These are phyloP conservation scores for Boletellus deceptivus DNA, from an alignment of 1,284 basidiomycete genomes.

Conservation along the genomic window DNA sequence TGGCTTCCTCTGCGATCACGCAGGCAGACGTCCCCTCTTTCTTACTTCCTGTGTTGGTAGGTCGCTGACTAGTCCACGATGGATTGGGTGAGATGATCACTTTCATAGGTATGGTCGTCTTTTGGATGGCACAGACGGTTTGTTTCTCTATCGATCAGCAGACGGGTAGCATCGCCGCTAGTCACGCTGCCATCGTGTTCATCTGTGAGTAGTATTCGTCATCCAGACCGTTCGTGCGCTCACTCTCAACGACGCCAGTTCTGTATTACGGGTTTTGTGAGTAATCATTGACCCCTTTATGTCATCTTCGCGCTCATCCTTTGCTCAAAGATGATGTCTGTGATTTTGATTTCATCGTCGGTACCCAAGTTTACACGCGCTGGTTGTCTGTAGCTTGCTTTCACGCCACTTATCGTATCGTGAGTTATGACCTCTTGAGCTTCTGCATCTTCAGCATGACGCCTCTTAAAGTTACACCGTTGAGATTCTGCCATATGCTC, in stretches of 20 bases:
- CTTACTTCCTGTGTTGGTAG: conserved; percentile 9
- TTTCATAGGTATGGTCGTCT: conserved; percentile 51
- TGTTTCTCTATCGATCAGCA: conserved; percentile 60
- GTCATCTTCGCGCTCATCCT: background rate
- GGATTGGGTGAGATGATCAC: background rate
- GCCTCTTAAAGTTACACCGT: conserved; percentile 45
- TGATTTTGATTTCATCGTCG: background rate
- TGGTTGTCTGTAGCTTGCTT: conserved; percentile 37
- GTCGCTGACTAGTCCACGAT: background rate
- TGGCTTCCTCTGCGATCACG: conserved; percentile 47
- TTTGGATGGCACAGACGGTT: conserved; percentile 69
- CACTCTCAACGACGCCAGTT: conserved; percentile 32
- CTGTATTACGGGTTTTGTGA: conserved; percentile 51
- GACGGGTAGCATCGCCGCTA: conserved; percentile 40
- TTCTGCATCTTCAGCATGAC: conserved; percentile 9
- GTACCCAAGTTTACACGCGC: background rate
- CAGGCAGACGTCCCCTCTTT: conserved; percentile 55
- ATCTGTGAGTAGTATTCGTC: conserved; percentile 40
- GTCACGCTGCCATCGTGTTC: conserved; percentile 68
- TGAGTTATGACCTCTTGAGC: conserved; percentile 22
- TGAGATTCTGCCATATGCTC: conserved; percentile 66
- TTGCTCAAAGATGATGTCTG: conserved; percentile 52
- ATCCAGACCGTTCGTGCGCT: conserved; percentile 43
- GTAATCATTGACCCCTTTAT: background rate
- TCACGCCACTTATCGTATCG: conserved; percentile 68